phyloP scores from a whole-genome alignment of 2,329 filamentous ascomycete species.

The Pseudophaeomoniella oleicola region DNA sequence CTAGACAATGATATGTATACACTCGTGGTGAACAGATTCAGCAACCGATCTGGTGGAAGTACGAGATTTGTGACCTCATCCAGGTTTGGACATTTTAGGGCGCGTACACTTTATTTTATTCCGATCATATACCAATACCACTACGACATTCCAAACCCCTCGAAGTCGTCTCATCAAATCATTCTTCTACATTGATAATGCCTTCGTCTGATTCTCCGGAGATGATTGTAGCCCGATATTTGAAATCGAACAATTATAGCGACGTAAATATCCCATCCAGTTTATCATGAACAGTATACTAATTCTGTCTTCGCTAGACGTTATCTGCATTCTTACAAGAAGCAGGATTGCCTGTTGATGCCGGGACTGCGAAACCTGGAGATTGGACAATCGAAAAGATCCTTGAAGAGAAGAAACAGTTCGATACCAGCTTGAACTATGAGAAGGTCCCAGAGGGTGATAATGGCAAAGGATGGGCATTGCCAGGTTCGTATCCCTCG shows the following conservation, averaged over 20 bases:
- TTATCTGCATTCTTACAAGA: constrained; percentile 43
- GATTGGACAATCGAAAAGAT: constrained; percentile 43
- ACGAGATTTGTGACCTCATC: too few species aligned
- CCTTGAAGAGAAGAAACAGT: constrained; percentile 45
- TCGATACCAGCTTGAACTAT: constrained; percentile 39
- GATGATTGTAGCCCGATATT: constrained; percentile 26
- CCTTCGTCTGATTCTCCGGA: constrained; percentile 5
- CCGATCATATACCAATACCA: not conserved
- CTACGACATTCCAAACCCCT: not conserved
- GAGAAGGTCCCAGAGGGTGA: constrained; percentile 38
- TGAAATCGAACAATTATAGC: constrained; percentile 26
- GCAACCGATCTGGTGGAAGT: too few species aligned
- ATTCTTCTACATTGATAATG: not conserved
- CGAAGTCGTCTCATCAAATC: not conserved
- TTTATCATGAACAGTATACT: not conserved
- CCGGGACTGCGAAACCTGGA: constrained; percentile 22
- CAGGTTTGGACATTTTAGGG: too few species aligned
- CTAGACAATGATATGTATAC: not conserved
- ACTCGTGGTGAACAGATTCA: too few species aligned
- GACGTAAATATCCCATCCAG: constrained; percentile 9
- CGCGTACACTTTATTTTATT: too few species aligned
- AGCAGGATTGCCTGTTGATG: constrained; percentile 37
- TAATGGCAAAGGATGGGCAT: constrained; percentile 27
- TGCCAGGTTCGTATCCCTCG: constrained; percentile 16
- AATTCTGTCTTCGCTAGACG: constrained; percentile 24